These are phyloP conservation scores for Selaginella moellendorffii DNA, from an alignment of 75 land plant species.

Conservation along the genomic window DNA sequence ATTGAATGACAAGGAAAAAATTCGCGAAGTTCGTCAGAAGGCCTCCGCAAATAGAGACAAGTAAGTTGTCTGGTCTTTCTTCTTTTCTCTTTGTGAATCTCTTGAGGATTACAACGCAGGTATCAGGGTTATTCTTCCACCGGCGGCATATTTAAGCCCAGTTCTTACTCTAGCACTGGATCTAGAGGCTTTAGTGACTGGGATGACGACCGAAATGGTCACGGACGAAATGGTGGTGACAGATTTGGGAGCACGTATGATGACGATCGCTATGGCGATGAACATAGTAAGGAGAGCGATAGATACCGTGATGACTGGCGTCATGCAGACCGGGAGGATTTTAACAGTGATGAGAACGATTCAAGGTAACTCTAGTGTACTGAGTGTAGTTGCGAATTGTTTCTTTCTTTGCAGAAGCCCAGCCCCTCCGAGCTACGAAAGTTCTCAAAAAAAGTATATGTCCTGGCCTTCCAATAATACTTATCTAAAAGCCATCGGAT, in stretches of 20 bases:
- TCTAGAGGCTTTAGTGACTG: constrained; percentile 56
- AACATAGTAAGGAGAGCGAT: constrained; percentile 17
- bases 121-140: constrained; percentile 54
- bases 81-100: background rate
- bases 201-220: constrained; percentile 43
- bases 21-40: constrained; percentile 81
- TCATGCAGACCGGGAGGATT: constrained; percentile 32
- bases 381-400: no score
- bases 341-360: constrained; percentile 51
- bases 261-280: constrained; percentile 38
- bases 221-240: constrained; percentile 43
- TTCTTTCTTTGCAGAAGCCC: no score
- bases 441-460: background rate
- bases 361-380: constrained; percentile 43
- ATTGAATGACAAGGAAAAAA: constrained; percentile 77
- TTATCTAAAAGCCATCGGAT: background rate
- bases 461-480: background rate
- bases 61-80: constrained; percentile 27
- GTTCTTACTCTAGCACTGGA: constrained; percentile 48
- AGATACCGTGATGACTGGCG: constrained; percentile 39
- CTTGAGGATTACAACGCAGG: constrained; percentile 19
- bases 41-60: constrained; percentile 74
- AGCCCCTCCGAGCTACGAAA: background rate
- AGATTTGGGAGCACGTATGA: constrained; percentile 63
- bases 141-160: constrained; percentile 53